A percentile compares a stretch with the other conserved stretches of the same genome.
Evolutionary conservation across 371 early-diverging fungal species (phyloP).

Genomic region (Mortierella sp.): DNA sequence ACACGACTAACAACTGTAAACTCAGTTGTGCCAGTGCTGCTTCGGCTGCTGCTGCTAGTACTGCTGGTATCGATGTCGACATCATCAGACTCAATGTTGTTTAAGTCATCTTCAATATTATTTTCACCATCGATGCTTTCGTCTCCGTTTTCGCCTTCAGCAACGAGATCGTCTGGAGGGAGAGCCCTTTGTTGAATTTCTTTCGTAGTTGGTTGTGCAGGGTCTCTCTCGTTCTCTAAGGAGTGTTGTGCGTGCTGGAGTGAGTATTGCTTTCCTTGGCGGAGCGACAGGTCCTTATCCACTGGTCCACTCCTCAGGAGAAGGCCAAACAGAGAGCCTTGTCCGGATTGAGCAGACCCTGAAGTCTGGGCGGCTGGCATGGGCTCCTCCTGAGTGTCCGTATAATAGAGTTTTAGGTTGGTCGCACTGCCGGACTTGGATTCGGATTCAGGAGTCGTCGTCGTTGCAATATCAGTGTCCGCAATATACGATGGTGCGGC

Average conservation of each 20-base stretch:
- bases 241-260: neutral
- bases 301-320: too few species aligned
- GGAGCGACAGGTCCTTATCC: too few species aligned
- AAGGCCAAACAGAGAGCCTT: too few species aligned
- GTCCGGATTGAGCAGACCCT: too few species aligned
- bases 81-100: neutral
- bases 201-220: neutral
- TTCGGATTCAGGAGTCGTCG: too few species aligned
- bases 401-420: too few species aligned
- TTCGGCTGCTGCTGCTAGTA: conserved; percentile 1
- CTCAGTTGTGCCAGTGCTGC: neutral
- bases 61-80: neutral
- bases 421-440: too few species aligned
- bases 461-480: too few species aligned
- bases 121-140: neutral
- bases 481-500: too few species aligned
- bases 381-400: too few species aligned
- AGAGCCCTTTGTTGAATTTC: conserved; percentile 6
- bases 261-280: neutral
- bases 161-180: conserved; percentile 12
- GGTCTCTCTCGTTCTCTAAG: neutral
- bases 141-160: neutral
- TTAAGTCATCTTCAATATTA: neutral
- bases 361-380: too few species aligned
- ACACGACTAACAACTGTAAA: too few species aligned